Evolutionary conservation across 352 stramenopile genomes (phyloP), one percentile per base, ranked within the genome.

Genomic region (Globisporangium camurandrum): DNA sequence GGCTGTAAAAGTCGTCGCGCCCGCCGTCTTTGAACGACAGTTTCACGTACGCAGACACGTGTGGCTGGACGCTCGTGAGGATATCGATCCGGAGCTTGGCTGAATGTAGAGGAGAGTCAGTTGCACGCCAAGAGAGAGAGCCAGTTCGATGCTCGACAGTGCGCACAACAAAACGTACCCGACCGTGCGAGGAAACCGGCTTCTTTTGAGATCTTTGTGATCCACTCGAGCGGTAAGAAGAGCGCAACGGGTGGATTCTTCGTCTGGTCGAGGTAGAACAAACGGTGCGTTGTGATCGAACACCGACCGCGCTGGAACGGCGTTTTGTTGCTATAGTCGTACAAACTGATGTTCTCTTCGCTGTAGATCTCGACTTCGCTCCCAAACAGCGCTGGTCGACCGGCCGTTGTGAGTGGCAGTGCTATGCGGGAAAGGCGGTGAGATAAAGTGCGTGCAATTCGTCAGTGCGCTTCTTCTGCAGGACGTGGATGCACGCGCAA

Each of bases 321-420:
- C 30, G 83, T 90, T 67, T 93, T 93, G 40, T 84, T 67, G 36
- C 64, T 77, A 51, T 84, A 70, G 56, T 93, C 80, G 57, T 93
- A 93, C 41, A 93, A 61, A 12, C 72, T 79, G 54, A 93, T 89
- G 47, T 88, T 65, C 54, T 88, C 79, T 42, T 93, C 76, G 43
- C 71, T 86, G 65, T 93, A 93, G 54, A 93, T 88, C 57, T 93
- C 83, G n/a, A 92, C 83, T 37, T 93, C 83, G 23, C 69, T 86
- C 11, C 66, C 71, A 46, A 87, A 88, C 30, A 93, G 76, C 47
- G 68, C 67, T 3, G 83, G 83, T 3, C 83, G 75, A 0, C 83
- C 83, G 1, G 80, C 77, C 4, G 73, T 62, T 23, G 77, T 92
- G 23, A 93, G 60, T 19, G 74, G 65, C 48, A 93, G 65, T 26